Conservation (phyloP, 768 basidiomycete genomes). For the Suillus tomentosus region DNA sequence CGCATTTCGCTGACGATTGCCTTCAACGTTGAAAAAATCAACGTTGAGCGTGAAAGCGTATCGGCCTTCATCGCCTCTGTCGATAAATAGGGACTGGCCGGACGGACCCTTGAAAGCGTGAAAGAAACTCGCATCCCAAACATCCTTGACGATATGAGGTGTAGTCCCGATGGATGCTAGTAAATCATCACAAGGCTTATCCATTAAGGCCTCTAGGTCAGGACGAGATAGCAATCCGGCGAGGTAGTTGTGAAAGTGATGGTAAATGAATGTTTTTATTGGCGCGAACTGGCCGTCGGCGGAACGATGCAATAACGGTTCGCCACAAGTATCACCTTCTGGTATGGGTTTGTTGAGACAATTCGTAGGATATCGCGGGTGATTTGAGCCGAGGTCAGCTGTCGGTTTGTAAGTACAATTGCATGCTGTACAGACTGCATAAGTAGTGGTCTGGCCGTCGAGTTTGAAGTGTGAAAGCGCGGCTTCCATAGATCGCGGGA, state of each 20-base stretch:
- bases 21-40: too few species aligned
- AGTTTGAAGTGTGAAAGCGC: conserved; percentile 17
- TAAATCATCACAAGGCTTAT: too few species aligned
- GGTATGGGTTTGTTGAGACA: conserved; percentile 15
- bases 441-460: conserved; percentile 17
- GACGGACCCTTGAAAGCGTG: conserved; percentile 14
- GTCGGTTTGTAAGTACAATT: conserved; percentile 15
- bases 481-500: background rate
- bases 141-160: background rate
- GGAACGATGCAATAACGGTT: background rate
- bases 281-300: background rate
- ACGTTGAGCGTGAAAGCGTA: conserved; percentile 20
- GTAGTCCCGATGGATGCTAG: background rate
- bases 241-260: too few species aligned
- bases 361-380: conserved; percentile 11
- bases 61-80: conserved; percentile 15
- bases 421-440: conserved; percentile 19
- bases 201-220: too few species aligned
- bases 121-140: background rate
- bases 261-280: too few species aligned
- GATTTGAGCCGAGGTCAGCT: background rate
- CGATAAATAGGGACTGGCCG: conserved; percentile 22
- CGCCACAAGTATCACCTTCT: background rate
- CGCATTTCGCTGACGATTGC: conserved; percentile 16
- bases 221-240: too few species aligned